phyloP scores from a whole-genome alignment of 2,329 filamentous ascomycete species.

The Fonsecaea monophora region DNA sequence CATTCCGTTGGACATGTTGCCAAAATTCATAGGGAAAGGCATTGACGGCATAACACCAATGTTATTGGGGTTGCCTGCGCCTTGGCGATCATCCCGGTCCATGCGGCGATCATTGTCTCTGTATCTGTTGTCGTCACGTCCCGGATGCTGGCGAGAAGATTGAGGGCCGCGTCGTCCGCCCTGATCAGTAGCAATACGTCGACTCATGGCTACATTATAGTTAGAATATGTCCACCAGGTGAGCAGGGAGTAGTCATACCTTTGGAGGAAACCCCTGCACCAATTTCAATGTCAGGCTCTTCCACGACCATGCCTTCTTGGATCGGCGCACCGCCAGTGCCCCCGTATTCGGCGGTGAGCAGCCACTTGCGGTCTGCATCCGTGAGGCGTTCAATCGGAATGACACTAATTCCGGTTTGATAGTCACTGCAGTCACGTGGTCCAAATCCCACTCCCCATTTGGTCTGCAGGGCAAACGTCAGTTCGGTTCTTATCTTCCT shows the following conservation, averaged over 20 bases:
- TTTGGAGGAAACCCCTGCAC: constrained; percentile 95
- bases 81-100: constrained; percentile 35
- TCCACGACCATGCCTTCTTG: constrained; percentile 87
- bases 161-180: constrained; percentile 58
- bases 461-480: constrained; percentile 64
- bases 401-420: constrained; percentile 85
- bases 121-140: constrained; percentile 44
- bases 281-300: constrained; percentile 98
- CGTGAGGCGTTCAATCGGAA: constrained; percentile 89
- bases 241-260: constrained; percentile 51
- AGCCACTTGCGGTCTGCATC: constrained; percentile 98
- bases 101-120: constrained; percentile 47
- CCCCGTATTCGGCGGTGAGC: constrained; percentile 88
- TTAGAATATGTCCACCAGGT: constrained; percentile 30
- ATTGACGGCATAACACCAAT: constrained; percentile 42
- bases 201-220: constrained; percentile 54
- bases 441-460: constrained; percentile 97
- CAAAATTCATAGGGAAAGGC: constrained; percentile 37
- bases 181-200: constrained; percentile 59
- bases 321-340: constrained; percentile 82
- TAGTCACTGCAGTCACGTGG: constrained; percentile 98
- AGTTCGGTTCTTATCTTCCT: constrained; percentile 8
- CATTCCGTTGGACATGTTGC: constrained; percentile 53
- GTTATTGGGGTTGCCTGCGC: constrained; percentile 30
- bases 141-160: constrained; percentile 48